phyloP scores from a whole-genome alignment of 768 basidiomycete genomes.

The Phaeotremella fagi region DNA sequence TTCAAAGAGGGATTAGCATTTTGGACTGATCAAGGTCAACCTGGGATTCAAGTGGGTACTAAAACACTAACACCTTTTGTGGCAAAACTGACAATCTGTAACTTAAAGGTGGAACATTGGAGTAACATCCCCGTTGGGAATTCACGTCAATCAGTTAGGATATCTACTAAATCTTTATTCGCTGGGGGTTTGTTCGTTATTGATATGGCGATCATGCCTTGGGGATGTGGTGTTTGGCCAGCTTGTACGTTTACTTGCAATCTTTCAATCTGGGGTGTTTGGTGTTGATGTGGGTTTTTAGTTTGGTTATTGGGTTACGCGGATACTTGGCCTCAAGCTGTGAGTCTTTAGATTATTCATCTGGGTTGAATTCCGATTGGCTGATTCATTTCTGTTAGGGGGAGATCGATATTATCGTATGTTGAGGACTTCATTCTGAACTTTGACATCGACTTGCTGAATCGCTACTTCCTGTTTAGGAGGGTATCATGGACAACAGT shows the following conservation, averaged over 20 bases:
- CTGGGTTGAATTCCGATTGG: too few relatives aligned
- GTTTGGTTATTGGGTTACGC: conserved; percentile 47
- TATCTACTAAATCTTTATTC: conserved; percentile 37
- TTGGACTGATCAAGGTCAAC: conserved; percentile 36
- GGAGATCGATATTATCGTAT: conserved; percentile 46
- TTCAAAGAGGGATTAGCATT: conserved; percentile 39
- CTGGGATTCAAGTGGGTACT: conserved; percentile 42
- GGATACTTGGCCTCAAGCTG: conserved; percentile 34
- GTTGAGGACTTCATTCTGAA: neutral
- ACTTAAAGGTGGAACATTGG: conserved; percentile 41
- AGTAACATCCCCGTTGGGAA: conserved; percentile 11
- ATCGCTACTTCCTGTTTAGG: conserved; percentile 18
- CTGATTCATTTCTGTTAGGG: conserved; percentile 27
- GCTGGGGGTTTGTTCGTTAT: conserved; percentile 44
- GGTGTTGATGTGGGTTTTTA: conserved; percentile 1
- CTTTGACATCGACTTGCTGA: neutral
- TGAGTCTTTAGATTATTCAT: conserved; percentile 10
- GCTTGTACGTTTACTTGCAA: conserved; percentile 33
- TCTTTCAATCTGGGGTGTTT: neutral
- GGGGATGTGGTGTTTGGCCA: conserved; percentile 48
- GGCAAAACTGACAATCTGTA: neutral
- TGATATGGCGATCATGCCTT: conserved; percentile 43
- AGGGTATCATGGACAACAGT: conserved; percentile 39
- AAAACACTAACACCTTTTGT: neutral
- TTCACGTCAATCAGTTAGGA: conserved; percentile 34